These are phyloP conservation scores for Auxenochlorella pyrenoidosa DNA, from an alignment of 139 green algal species.

Conservation along the genomic window DNA sequence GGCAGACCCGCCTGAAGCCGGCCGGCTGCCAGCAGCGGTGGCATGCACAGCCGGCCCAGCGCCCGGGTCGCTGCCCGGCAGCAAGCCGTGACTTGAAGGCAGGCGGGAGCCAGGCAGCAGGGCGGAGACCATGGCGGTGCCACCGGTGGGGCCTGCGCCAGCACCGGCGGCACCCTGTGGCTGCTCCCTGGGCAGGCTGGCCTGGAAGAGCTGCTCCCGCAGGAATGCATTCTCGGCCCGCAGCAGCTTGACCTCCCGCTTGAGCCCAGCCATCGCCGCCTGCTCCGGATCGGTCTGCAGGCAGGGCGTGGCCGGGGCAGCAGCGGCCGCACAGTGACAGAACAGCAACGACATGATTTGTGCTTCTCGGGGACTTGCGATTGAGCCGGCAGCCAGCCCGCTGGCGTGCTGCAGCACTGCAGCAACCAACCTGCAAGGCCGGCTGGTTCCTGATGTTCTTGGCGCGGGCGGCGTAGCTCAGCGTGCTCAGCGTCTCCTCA, in stretches of 20 bases:
- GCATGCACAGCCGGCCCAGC: background rate
- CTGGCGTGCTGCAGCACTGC: no score
- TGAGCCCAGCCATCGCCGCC: conserved; percentile 63
- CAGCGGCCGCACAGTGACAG: background rate
- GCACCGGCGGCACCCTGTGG: background rate
- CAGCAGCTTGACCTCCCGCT: conserved; percentile 83
- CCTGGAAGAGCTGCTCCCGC: conserved; percentile 54
- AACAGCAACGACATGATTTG: no score
- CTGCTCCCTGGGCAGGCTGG: conserved; percentile 5
- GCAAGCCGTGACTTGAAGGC: conserved; percentile 40
- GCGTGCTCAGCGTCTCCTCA: conserved; percentile 90
- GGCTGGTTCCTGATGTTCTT: conserved; percentile 90
- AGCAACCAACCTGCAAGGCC: conserved; percentile 57
- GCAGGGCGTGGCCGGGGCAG: background rate
- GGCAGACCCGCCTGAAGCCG: background rate
- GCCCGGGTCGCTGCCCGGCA: background rate
- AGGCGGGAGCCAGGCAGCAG: conserved; percentile 51
- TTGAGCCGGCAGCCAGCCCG: no score
- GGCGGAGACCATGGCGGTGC: background rate
- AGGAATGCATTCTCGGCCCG: conserved; percentile 66
- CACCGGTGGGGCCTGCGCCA: background rate
- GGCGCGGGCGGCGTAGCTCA: conserved; percentile 88
- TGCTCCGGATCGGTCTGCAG: conserved; percentile 48
- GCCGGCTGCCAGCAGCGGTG: background rate
- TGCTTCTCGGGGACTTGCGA: no score